Conservation (phyloP, 345 rosid genomes). For the Eucalyptus tenuipes region DNA sequence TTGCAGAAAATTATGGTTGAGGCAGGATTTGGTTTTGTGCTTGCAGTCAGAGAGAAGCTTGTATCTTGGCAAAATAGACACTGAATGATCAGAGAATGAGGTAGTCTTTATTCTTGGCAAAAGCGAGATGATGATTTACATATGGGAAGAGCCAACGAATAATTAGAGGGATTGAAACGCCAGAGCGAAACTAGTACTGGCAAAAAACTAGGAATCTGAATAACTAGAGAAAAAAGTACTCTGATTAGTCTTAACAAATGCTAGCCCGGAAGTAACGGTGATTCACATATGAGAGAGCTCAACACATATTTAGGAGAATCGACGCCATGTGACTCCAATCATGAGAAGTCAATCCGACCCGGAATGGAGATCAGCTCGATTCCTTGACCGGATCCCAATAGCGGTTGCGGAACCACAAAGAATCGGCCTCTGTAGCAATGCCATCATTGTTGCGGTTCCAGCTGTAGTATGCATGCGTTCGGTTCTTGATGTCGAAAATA, state of each 20-base stretch:
- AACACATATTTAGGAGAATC: neutral
- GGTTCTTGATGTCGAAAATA: constrained; percentile 63
- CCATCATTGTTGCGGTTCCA: constrained; percentile 94
- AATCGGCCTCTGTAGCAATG: constrained; percentile 62
- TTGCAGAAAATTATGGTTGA: neutral
- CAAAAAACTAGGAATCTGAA: neutral
- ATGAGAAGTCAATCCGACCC: neutral
- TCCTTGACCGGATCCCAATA: constrained; percentile 57
- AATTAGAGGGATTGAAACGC: neutral
- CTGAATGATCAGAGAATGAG: neutral
- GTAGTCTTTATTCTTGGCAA: neutral
- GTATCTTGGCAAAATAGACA: neutral
- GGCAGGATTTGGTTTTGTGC: neutral
- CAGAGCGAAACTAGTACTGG: neutral
- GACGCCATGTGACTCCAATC: neutral
- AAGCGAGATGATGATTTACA: neutral
- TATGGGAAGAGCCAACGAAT: neutral
- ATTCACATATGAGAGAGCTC: neutral
- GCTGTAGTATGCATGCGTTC: constrained; percentile 63
- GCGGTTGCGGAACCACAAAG: constrained; percentile 74
- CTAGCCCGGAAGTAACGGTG: neutral
- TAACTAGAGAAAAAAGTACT: neutral
- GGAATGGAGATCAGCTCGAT: neutral
- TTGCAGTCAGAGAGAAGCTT: neutral
- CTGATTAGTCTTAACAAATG: neutral